Evolutionary conservation across 441 rosid species (phyloP).

Genomic region (Brassica balearica): DNA sequence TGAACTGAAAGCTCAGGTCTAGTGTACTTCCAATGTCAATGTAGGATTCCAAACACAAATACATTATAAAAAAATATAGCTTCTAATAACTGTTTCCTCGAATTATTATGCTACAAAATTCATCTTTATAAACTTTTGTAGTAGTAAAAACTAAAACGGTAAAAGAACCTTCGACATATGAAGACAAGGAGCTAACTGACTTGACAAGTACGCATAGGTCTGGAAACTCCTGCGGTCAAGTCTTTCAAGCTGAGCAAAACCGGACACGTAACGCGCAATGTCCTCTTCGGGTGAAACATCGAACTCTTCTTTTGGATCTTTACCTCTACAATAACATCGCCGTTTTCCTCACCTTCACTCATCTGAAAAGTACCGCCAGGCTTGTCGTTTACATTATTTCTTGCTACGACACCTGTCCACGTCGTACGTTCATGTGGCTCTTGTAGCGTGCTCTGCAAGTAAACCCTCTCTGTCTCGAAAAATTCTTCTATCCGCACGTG

Average conservation of each 20-base stretch:
- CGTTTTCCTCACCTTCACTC: constrained; percentile 14
- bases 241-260: constrained; percentile 30
- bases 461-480: constrained; percentile 32
- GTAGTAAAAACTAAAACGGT: neutral
- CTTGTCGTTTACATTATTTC: neutral
- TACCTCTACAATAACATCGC: constrained; percentile 8
- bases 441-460: constrained; percentile 2
- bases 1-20: neutral
- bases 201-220: constrained; percentile 19
- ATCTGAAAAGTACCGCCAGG: constrained; percentile 13
- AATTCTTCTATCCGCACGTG: neutral
- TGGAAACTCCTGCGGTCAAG: constrained; percentile 11
- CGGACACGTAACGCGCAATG: constrained; percentile 25
- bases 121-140: neutral
- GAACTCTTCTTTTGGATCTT: neutral
- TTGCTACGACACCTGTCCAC: constrained; percentile 22
- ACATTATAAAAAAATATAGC: neutral
- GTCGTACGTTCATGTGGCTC: neutral
- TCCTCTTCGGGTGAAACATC: neutral
- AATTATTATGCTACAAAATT: neutral
- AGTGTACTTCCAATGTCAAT: neutral
- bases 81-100: neutral
- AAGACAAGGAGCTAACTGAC: neutral
- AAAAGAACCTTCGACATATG: neutral
- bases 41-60: neutral